These are phyloP conservation scores for Lablab purpureus DNA, from an alignment of 306 rosid genomes.

Conservation along the genomic window DNA sequence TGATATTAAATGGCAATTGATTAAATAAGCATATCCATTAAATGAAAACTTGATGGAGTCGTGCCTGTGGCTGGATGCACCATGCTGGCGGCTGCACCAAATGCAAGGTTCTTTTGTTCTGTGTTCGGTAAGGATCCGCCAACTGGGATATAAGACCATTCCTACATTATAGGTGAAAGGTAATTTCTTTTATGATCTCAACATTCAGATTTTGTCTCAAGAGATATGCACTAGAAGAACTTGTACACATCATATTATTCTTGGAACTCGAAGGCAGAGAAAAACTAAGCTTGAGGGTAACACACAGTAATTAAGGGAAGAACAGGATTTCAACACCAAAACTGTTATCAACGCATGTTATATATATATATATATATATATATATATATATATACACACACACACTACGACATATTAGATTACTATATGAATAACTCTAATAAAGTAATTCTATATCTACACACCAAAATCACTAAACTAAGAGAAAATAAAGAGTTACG, in stretches of 20 bases:
- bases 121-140: conserved; percentile 98
- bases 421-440: too few species aligned
- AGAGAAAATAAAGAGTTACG: too few species aligned
- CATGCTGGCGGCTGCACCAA: conserved; percentile 99
- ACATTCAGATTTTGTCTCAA: conserved; percentile 36
- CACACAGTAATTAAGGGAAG: background rate
- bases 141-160: conserved; percentile 98
- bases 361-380: too few species aligned
- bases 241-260: conserved; percentile 26
- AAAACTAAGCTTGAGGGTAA: conserved; percentile 30
- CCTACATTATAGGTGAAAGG: conserved; percentile 57
- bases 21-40: conserved; percentile 34
- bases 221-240: conserved; percentile 33
- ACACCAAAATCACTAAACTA: too few species aligned
- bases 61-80: conserved; percentile 99
- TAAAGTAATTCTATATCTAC: too few species aligned
- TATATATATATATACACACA: too few species aligned
- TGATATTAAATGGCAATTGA: conserved; percentile 19
- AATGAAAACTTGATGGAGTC: conserved; percentile 21
- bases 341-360: background rate
- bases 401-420: too few species aligned
- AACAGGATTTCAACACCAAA: conserved; percentile 3
- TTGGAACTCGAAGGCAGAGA: conserved; percentile 4
- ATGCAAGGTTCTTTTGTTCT: conserved; percentile 94
- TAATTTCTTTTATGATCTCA: conserved; percentile 19